A percentile compares a stretch with the other conserved stretches of the same genome.
Conservation (phyloP, 345 rosid species). For the Cardamine occulta region DNA sequence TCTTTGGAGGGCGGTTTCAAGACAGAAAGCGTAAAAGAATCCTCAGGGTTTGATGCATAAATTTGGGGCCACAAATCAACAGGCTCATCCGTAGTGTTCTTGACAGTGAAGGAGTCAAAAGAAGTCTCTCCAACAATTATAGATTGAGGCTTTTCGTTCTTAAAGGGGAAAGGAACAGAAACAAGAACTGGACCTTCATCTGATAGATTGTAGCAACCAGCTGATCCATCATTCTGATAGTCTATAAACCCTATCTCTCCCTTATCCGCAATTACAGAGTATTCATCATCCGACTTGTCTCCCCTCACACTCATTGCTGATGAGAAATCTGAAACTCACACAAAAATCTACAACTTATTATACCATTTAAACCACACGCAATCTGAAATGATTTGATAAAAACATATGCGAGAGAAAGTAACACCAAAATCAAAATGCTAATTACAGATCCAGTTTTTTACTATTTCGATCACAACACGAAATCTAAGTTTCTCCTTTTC, state of each 20-base stretch:
- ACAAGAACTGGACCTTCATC: constrained; percentile 66
- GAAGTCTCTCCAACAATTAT: constrained; percentile 60
- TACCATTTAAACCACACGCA: background rate
- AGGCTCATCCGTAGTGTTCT: constrained; percentile 59
- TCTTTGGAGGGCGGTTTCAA: constrained; percentile 60
- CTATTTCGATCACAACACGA: constrained; percentile 6
- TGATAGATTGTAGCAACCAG: constrained; percentile 50
- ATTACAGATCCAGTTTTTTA: background rate
- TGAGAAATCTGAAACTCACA: constrained; percentile 17
- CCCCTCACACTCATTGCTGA: constrained; percentile 55
- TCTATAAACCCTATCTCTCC: constrained; percentile 79
- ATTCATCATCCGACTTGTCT: constrained; percentile 65
- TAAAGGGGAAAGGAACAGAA: constrained; percentile 74
- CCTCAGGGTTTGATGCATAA: constrained; percentile 63
- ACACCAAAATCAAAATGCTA: background rate
- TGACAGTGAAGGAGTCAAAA: constrained; percentile 55
- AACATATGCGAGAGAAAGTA: background rate
- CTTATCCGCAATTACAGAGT: constrained; percentile 70
- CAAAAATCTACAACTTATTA: background rate
- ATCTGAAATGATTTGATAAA: background rate
- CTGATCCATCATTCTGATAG: constrained; percentile 61
- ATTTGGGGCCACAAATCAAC: constrained; percentile 71
- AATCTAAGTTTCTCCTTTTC: background rate
- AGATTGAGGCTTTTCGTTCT: constrained; percentile 65
- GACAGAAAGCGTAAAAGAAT: constrained; percentile 67